Evolutionary conservation across 1,284 basidiomycete species (phyloP).

Genomic region (Cryptococcus sp.): DNA sequence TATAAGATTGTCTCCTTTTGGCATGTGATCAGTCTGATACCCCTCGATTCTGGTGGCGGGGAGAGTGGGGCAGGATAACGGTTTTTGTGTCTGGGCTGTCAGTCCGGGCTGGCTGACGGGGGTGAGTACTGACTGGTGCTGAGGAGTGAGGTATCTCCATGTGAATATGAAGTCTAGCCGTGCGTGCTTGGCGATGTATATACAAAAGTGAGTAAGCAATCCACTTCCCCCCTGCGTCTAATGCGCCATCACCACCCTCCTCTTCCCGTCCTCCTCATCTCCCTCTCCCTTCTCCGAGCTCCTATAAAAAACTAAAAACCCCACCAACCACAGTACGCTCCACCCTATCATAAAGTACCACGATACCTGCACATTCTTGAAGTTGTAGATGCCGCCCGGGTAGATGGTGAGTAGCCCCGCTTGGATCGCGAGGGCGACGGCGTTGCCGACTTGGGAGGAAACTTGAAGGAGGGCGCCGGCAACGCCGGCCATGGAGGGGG

Average conservation of each 20-base stretch:
- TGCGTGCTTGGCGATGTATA: no score
- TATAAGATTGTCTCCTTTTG: no score
- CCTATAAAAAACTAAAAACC: constrained; percentile 34
- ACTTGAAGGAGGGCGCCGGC: constrained; percentile 44
- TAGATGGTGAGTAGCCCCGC: constrained; percentile 43
- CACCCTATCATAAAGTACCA: constrained; percentile 45
- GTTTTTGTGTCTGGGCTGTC: no score
- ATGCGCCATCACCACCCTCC: neutral
- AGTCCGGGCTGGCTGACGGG: no score
- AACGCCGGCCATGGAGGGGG: constrained; percentile 35
- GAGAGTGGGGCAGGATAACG: no score
- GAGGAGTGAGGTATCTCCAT: no score
- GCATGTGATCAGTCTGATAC: no score
- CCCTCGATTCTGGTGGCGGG: no score
- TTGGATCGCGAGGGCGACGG: constrained; percentile 40
- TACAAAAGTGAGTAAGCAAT: no score
- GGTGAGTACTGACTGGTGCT: no score
- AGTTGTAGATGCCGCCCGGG: constrained; percentile 32
- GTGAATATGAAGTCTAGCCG: no score
- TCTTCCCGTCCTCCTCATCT: neutral
- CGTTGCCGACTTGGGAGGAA: constrained; percentile 35
- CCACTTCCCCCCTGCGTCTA: neutral
- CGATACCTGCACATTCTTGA: constrained; percentile 30
- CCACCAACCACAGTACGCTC: constrained; percentile 32
- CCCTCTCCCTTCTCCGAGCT: neutral